phyloP scores from a whole-genome alignment of 768 basidiomycete species.

The Dacryopinax spathularia region DNA sequence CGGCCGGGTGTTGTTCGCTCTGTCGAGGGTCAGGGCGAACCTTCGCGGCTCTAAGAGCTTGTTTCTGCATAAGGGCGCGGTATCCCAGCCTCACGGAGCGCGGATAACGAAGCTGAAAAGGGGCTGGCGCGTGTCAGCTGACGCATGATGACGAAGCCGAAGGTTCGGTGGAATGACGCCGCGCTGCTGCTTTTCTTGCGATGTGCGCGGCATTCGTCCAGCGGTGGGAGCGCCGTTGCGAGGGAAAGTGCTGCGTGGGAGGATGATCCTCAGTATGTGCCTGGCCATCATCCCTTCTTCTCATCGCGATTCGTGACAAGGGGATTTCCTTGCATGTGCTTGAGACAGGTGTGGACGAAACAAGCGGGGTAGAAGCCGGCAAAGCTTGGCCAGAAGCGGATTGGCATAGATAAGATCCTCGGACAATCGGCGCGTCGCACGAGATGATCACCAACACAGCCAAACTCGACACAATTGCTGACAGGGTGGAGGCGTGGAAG shows the following conservation, averaged over 20 bases:
- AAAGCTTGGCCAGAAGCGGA: not conserved
- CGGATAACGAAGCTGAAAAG: not conserved
- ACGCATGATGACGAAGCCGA: not conserved
- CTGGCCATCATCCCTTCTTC: not conserved
- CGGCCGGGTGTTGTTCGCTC: not conserved
- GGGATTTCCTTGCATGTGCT: not conserved
- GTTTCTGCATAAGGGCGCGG: not conserved
- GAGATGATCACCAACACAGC: not conserved
- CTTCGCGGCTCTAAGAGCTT: constrained; percentile 1
- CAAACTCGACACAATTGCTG: not conserved
- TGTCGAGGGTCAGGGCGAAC: not conserved
- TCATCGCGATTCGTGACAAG: not conserved
- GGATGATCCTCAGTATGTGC: not conserved
- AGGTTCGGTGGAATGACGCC: not conserved
- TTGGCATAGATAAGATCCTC: not conserved
- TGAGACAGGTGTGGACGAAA: not conserved
- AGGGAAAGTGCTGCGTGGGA: too few species aligned
- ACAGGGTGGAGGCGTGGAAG: not conserved
- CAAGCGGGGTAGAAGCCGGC: not conserved
- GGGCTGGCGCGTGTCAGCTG: not conserved
- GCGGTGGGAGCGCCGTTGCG: too few species aligned
- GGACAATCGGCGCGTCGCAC: not conserved
- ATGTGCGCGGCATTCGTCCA: not conserved
- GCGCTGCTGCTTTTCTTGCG: not conserved
- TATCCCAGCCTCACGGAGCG: not conserved